Evolutionary conservation across 2,329 filamentous ascomycete species (phyloP).

Genomic region (Bipolaris cookei): DNA sequence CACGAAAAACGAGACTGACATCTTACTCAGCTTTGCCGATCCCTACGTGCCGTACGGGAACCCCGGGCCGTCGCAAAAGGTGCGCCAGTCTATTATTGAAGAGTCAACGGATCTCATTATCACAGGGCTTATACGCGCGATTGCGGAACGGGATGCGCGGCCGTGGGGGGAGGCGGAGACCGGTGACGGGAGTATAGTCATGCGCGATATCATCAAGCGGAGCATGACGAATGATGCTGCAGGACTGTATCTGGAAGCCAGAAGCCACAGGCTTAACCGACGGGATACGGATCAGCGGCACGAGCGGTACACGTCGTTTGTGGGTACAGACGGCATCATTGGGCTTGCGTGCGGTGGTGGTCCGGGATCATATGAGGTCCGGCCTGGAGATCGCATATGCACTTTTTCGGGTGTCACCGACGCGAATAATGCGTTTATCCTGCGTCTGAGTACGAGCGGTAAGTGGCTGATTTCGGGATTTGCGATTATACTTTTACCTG

Average conservation of each 20-base stretch:
- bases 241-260: conserved; percentile 1
- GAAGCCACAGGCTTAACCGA: not conserved
- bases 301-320: conserved; percentile 14
- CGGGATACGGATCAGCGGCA: conserved; percentile 12
- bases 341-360: conserved; percentile 16
- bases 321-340: conserved; percentile 18
- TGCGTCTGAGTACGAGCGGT: conserved; percentile 1
- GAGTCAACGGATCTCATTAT: conserved; percentile 15
- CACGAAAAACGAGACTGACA: not conserved
- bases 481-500: conserved; percentile 13
- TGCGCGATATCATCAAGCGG: conserved; percentile 8
- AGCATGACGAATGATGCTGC: conserved; percentile 9
- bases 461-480: conserved; percentile 20
- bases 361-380: conserved; percentile 5
- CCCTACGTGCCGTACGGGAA: conserved; percentile 12
- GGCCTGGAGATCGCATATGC: conserved; percentile 15
- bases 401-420: conserved; percentile 16
- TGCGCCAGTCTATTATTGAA: conserved; percentile 12
- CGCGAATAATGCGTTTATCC: conserved; percentile 15
- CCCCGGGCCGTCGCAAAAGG: conserved; percentile 10
- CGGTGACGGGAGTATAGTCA: not conserved
- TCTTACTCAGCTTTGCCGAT: conserved; percentile 10
- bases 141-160: not conserved
- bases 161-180: not conserved
- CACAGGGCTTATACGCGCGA: conserved; percentile 2